Base-by-base conservation (phyloP, 257 asterid species). In the Capsicum chinense region DNA sequence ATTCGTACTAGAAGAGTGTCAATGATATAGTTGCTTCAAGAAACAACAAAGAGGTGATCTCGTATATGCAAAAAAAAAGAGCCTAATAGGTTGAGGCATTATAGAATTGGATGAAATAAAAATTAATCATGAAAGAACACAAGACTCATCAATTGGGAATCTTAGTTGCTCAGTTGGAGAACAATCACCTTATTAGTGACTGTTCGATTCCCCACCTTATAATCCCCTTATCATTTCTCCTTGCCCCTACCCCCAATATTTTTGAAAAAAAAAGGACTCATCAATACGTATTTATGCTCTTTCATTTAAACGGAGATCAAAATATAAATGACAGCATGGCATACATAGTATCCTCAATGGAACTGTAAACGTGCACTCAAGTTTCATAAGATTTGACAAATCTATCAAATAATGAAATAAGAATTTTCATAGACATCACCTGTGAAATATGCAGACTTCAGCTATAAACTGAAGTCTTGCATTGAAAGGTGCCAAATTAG, bases 391-490 rank as follows among this genome's bases (percentile, higher is more conserved):
- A 15, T 76, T 76, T 76, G 81, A 50, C 2, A 9, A 76, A 76
- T 7, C 19, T 52, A 48, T 74, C 59, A 54, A 76, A 26, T 54
- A 54, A 17, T 76, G 63, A 76, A 64, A 54, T 35, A 78, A 78
- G 56, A 26, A 4, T 78, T 78, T 26, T 78, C 21, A 50, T 39
- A 73, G 67, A 48, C 52, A 74, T 35, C 82, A 90, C 92, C 92
- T 90, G 88, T 90, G 92, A 66, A 86, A 88, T 85, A 88, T 90
- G 88, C 90, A 90, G 66, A 90, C 87, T 16, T 90, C 91, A 62
- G 92, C 89, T 15, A 90, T 86, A 87, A 90, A 87, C 83, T 86
- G 92, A 14, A 90, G 86, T 56, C 85, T 90, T 69, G 83, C 88
- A 26, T 90, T 86, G 85, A 90, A 85, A 48, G 85, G 79, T 35